phyloP scores from a whole-genome alignment of 2,329 filamentous ascomycete genomes.

The Onygenales sp. region DNA sequence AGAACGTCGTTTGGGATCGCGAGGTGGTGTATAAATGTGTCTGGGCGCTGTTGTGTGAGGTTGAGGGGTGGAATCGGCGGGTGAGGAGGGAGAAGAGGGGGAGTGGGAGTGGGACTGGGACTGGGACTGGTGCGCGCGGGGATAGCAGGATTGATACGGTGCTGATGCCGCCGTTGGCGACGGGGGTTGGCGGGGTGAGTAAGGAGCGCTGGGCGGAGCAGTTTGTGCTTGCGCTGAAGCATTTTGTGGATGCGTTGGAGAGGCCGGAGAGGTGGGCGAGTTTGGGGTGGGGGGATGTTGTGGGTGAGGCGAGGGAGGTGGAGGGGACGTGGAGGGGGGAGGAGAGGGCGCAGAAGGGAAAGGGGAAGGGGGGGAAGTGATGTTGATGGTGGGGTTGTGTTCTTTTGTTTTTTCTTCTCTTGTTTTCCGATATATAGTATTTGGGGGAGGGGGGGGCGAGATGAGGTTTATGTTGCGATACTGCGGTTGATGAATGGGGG shows the following conservation, averaged over 20 bases:
- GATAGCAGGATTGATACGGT: slow-evolving; percentile 31
- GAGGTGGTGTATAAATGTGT: slow-evolving; percentile 47
- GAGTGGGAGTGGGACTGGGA: slow-evolving; percentile 4
- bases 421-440: too few species aligned
- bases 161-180: slow-evolving; percentile 45
- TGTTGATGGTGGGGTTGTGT: background rate
- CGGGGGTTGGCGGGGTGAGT: slow-evolving; percentile 39
- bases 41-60: slow-evolving; percentile 41
- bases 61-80: slow-evolving; percentile 40
- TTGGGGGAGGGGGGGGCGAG: too few species aligned
- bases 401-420: too few species aligned
- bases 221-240: slow-evolving; percentile 42
- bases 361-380: background rate
- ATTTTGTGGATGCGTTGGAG: slow-evolving; percentile 41
- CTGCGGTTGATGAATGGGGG: too few species aligned
- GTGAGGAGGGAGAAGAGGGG: slow-evolving; percentile 25
- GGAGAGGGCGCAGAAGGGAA: background rate
- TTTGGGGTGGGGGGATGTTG: slow-evolving; percentile 28
- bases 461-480: too few species aligned
- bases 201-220: slow-evolving; percentile 42
- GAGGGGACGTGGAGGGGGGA: slow-evolving; percentile 15
- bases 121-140: background rate
- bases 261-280: slow-evolving; percentile 34
- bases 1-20: slow-evolving; percentile 38
- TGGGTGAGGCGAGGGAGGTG: slow-evolving; percentile 18